Base-by-base conservation (phyloP, 352 stramenopile species). In the Stramenopiles sp. region DNA sequence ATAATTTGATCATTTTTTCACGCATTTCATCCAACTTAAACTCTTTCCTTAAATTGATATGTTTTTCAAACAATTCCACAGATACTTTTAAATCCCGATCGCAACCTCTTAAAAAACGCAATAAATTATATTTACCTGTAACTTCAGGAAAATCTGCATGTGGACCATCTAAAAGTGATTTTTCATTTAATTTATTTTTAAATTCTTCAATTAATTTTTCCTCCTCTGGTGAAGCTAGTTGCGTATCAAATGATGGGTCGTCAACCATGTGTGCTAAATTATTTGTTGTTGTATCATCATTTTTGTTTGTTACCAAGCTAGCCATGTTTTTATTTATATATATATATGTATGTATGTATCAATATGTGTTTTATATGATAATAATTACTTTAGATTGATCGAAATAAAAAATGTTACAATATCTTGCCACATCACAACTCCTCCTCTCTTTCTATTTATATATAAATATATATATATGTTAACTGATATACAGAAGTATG, bases 21-120 rank as follows among this genome's bases (percentile, higher is more conserved):
- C 65, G 30, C 65, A 76, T 33, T 33, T 76, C 65, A 20, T 76
- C 65, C 65, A 76, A 76, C 4, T 76, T 76, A 13, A 76, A 76
- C 65, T 76, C 65, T 33, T 31, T 33, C 7, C 65, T 4, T 33
- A 76, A 33, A 33, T 31, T 33, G 4, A 76, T 76, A 20, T 76
- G 65, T 33, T 76, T 76, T 20, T 76, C 31, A 13, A 76, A 76
- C 65, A 76, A 33, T 1, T 76, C 13, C 4, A 13, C 65, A 1
- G 65, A 4, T 20, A 13, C 65, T 13, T 31, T 31, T 4, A 76
- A 4, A 31, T 76, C 65, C 30, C 65, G 4, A 20, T 76, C 13
- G 27, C 65, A 76, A 13, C 65, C 65, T 13, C 65, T 4, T 33
- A 76, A 76, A 76, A 76, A 76, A 13, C 65, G 65, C 65, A 76